Percentiles rank a stretch among this genome's conserved stretches.
These are phyloP conservation scores for Botrytis elliptica DNA, from an alignment of 2,329 filamentous ascomycete genomes.

Conservation along the genomic window DNA sequence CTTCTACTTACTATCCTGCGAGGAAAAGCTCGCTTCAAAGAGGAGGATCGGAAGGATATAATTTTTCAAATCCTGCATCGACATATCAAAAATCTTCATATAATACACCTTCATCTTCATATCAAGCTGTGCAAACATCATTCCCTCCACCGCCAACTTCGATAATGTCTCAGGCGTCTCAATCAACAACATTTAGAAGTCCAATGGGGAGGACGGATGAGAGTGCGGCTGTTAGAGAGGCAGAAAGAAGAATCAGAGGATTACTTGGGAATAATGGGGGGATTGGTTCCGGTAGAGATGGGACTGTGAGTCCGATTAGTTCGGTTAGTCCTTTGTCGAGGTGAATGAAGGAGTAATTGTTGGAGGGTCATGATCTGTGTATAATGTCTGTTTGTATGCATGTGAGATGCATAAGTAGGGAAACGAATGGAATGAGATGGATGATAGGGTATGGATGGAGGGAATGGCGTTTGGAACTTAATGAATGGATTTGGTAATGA, in stretches of 20 bases:
- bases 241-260: slow-evolving; percentile 14
- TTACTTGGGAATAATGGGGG: slow-evolving; percentile 1
- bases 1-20: neutral
- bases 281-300: neutral
- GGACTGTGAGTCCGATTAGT: neutral
- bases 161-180: neutral
- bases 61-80: neutral
- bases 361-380: neutral
- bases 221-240: slow-evolving; percentile 8
- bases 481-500: neutral
- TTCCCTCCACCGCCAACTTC: neutral
- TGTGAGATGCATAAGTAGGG: neutral
- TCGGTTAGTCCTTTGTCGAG: neutral
- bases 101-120: neutral
- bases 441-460: neutral
- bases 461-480: neutral
- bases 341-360: neutral
- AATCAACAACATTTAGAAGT: neutral
- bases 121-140: neutral
- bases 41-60: neutral
- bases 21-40: neutral
- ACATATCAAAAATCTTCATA: neutral
- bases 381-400: neutral
- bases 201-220: slow-evolving; percentile 2
- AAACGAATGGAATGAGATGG: neutral